Evolutionary conservation across 2,329 filamentous ascomycete species (phyloP).

Genomic region (Dothideomycetes sp.): DNA sequence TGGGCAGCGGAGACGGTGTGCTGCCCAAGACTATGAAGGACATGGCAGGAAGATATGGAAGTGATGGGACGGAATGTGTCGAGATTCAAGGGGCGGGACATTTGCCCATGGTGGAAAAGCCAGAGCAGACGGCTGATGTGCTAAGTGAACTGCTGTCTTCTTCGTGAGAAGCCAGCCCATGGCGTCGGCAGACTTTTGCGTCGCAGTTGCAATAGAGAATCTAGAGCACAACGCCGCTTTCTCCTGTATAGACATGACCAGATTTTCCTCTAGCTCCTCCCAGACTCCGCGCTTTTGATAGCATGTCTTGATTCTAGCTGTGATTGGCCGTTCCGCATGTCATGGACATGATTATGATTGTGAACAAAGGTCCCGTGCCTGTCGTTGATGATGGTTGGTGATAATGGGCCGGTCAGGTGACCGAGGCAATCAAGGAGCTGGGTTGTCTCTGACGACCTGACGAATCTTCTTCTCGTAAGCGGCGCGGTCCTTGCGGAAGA

Average conservation of each 20-base stretch:
- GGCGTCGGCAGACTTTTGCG: no score
- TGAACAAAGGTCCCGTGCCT: neutral
- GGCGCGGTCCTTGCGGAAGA: conserved; percentile 80
- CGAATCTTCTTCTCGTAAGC: conserved; percentile 87
- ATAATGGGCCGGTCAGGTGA: neutral
- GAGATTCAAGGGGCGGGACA: conserved; percentile 65
- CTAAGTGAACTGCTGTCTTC: conserved; percentile 48
- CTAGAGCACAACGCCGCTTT: neutral
- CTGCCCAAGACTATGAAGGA: conserved; percentile 72
- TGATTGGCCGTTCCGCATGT: no score
- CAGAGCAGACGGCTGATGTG: conserved; percentile 56
- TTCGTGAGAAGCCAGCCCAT: neutral
- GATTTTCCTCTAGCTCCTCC: neutral
- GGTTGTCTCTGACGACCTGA: conserved; percentile 82
- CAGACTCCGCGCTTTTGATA: neutral
- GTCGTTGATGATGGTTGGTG: neutral
- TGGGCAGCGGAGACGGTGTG: conserved; percentile 64
- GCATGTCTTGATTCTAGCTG: neutral
- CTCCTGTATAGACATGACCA: neutral
- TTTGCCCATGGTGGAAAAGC: conserved; percentile 74
- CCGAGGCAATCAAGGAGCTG: conserved; percentile 48
- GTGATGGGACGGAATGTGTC: conserved; percentile 48
- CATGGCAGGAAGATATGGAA: conserved; percentile 53
- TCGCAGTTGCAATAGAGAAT: neutral
- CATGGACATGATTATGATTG: no score